phyloP scores from a whole-genome alignment of 805 yeast genomes.

The Candida anglica region DNA sequence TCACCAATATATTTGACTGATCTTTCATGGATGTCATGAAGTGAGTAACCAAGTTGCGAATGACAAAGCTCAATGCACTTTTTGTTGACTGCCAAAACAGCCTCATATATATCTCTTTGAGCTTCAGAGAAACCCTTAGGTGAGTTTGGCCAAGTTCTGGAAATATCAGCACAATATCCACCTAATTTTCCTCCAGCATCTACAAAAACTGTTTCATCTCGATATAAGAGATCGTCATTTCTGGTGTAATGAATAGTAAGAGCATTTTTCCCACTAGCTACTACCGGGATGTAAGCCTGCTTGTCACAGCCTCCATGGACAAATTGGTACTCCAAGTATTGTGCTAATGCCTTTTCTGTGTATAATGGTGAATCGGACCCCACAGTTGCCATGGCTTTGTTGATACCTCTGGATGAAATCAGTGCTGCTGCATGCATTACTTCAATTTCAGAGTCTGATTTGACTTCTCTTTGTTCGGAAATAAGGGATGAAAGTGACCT shows the following conservation, averaged over 20 bases:
- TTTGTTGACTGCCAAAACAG: conserved; percentile 79
- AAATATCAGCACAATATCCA: conserved; percentile 93
- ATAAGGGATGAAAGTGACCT: conserved; percentile 41
- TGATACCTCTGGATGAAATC: conserved; percentile 79
- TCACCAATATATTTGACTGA: conserved; percentile 56
- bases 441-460: conserved; percentile 70
- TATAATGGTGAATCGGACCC: conserved; percentile 42
- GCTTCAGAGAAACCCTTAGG: conserved; percentile 67
- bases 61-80: conserved; percentile 70
- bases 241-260: conserved; percentile 90
- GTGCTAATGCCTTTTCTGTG: conserved; percentile 74
- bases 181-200: conserved; percentile 95
- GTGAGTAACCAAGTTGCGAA: conserved; percentile 45
- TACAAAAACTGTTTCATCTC: conserved; percentile 80
- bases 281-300: conserved; percentile 91
- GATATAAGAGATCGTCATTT: conserved; percentile 76
- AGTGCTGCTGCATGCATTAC: conserved; percentile 81
- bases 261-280: conserved; percentile 90
- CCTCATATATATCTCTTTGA: conserved; percentile 84
- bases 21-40: conserved; percentile 72
- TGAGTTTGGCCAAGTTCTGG: conserved; percentile 92
- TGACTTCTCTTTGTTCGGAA: conserved; percentile 57
- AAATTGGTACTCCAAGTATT: conserved; percentile 79
- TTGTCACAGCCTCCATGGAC: conserved; percentile 84
- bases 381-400: conserved; percentile 68